Percentiles rank a stretch among this genome's conserved stretches.
These are phyloP conservation scores for Dentipellis sp. DNA, from an alignment of 768 basidiomycete species.

Conservation along the genomic window DNA sequence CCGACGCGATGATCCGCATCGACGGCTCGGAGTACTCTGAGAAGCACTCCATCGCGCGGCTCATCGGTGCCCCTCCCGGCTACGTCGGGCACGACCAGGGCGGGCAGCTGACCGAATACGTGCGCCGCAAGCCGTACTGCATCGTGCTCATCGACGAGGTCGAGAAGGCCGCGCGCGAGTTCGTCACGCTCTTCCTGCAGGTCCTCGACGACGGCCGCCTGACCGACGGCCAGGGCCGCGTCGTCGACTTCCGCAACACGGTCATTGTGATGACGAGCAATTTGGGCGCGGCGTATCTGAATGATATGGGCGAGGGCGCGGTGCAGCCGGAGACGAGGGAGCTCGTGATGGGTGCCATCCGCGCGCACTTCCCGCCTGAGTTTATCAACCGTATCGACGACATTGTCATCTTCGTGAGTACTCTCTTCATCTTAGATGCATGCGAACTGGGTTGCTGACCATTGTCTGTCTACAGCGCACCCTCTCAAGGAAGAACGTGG, in stretches of 20 bases:
- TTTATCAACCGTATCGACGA: slow-evolving; percentile 89
- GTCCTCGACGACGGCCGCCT: slow-evolving; percentile 89
- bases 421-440: slow-evolving; percentile 4
- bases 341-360: slow-evolving; percentile 73
- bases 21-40: slow-evolving; percentile 94
- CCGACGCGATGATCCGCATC: slow-evolving; percentile 86
- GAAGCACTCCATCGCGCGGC: slow-evolving; percentile 62
- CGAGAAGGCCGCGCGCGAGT: slow-evolving; percentile 75
- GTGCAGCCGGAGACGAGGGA: slow-evolving; percentile 50
- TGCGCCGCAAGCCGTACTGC: slow-evolving; percentile 83
- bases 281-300: slow-evolving; percentile 68
- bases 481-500: slow-evolving; percentile 66
- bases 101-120: slow-evolving; percentile 89
- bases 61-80: slow-evolving; percentile 72
- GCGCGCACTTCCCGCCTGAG: slow-evolving; percentile 84
- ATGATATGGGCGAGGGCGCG: slow-evolving; percentile 65
- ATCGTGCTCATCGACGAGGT: slow-evolving; percentile 84
- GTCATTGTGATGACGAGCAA: slow-evolving; percentile 96
- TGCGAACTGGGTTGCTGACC: slow-evolving; percentile 22
- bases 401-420: slow-evolving; percentile 60
- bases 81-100: slow-evolving; percentile 90
- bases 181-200: slow-evolving; percentile 67
- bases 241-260: slow-evolving; percentile 83
- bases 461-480: slow-evolving; percentile 44
- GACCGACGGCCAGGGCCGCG: slow-evolving; percentile 88